Evolutionary conservation across 768 basidiomycete genomes (phyloP).

Genomic region (Russula sp.): DNA sequence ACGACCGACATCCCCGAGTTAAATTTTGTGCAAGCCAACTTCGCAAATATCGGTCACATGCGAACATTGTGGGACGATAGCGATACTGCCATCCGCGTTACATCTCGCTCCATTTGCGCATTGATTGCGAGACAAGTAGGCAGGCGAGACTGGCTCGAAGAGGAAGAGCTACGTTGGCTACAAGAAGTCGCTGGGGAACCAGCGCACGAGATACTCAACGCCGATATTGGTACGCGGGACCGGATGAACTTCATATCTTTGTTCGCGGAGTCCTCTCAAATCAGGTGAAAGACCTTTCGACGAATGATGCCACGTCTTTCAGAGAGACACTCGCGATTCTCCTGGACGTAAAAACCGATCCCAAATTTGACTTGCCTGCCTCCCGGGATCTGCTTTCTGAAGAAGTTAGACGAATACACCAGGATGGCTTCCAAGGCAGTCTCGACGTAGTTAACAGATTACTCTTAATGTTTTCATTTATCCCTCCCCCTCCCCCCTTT

Average conservation of each 20-base stretch:
- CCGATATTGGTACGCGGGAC: not conserved
- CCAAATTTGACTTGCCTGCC: not conserved
- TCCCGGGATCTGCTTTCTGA: not conserved
- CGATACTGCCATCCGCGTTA: too few species aligned
- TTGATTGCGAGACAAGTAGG: too few species aligned
- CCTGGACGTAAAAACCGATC: not conserved
- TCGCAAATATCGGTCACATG: too few species aligned
- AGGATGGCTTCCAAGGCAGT: not conserved
- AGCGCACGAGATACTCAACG: not conserved
- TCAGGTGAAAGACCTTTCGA: not conserved
- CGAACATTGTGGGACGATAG: too few species aligned
- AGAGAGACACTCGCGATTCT: not conserved
- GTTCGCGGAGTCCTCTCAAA: not conserved
- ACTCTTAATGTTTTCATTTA: too few species aligned
- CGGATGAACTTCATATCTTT: not conserved
- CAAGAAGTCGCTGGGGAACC: not conserved
- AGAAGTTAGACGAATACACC: not conserved
- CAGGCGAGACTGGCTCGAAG: too few species aligned
- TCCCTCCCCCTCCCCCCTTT: too few species aligned
- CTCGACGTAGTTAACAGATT: not conserved
- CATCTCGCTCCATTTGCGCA: too few species aligned
- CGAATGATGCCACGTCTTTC: not conserved
- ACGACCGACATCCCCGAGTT: too few species aligned
- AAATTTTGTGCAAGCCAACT: too few species aligned
- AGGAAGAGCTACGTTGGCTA: too few species aligned